phyloP scores from a whole-genome alignment of 225 moss, liverwort and hornwort species.

The Antitrichia curtipendula region DNA sequence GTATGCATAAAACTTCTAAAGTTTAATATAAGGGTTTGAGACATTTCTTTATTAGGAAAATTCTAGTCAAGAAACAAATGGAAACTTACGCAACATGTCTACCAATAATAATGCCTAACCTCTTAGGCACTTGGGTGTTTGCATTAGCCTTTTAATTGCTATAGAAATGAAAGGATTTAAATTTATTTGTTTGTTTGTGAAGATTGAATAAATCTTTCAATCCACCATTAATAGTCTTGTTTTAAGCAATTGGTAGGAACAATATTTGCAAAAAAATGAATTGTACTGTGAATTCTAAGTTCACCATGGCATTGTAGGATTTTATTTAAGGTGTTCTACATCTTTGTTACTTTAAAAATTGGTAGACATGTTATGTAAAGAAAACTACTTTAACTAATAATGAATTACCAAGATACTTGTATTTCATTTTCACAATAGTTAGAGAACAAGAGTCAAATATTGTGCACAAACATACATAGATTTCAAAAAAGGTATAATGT shows the following conservation, averaged over 20 bases:
- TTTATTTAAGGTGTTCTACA: not conserved
- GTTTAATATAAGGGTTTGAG: not conserved
- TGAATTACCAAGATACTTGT: not conserved
- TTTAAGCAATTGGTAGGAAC: not conserved
- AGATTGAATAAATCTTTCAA: not conserved
- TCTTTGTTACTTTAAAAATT: not conserved
- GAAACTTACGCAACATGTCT: no score
- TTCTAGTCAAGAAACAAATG: not conserved
- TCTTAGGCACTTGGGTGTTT: not conserved
- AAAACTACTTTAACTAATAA: not conserved
- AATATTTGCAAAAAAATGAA: not conserved
- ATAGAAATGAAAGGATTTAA: not conserved
- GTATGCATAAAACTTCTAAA: not conserved
- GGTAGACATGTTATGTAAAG: not conserved
- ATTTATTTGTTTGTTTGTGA: not conserved
- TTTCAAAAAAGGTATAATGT: not conserved
- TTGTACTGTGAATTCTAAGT: not conserved
- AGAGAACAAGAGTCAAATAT: not conserved
- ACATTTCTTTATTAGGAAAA: not conserved
- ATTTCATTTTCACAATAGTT: not conserved
- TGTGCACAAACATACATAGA: not conserved
- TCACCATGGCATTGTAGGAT: accelerated
- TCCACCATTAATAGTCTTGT: not conserved
- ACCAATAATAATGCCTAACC: not conserved
- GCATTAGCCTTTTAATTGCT: not conserved